Evolutionary conservation across 139 green algal genomes (phyloP).

Genomic region (Chlorella sp.): DNA sequence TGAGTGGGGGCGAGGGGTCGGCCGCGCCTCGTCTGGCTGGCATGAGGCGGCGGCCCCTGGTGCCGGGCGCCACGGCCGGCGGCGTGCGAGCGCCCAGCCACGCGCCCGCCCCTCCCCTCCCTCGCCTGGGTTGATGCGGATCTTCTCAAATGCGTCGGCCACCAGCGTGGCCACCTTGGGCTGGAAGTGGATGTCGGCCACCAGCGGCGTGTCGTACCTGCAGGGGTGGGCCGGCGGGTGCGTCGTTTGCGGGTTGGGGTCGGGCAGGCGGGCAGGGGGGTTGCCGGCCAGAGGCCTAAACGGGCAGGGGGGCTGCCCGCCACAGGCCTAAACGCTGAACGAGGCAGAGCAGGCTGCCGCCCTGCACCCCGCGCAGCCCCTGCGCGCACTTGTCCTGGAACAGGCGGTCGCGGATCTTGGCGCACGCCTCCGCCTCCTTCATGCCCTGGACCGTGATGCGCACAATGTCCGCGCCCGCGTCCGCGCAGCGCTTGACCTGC

Average conservation of each 20-base stretch:
- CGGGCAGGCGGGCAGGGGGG: constrained; percentile 10
- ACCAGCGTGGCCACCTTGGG: constrained; percentile 95
- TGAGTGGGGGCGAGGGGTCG: neutral
- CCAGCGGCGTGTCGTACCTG: constrained; percentile 94
- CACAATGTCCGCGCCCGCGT: constrained; percentile 94
- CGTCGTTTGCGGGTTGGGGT: too few relatives aligned
- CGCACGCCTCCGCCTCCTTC: constrained; percentile 94
- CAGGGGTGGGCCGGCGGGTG: too few relatives aligned
- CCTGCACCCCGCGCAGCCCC: neutral
- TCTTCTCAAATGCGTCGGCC: constrained; percentile 99
- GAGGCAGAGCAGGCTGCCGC: too few relatives aligned
- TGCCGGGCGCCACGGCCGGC: neutral
- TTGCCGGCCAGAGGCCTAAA: too few relatives aligned
- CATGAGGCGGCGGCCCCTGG: neutral
- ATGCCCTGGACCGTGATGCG: constrained; percentile 97
- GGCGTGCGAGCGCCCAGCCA: neutral
- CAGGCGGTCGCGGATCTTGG: constrained; percentile 90
- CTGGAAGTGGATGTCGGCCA: constrained; percentile 99
- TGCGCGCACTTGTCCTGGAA: constrained; percentile 82
- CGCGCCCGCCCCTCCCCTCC: neutral
- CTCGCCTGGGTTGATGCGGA: constrained; percentile 81
- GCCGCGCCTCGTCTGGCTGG: neutral
- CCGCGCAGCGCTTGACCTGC: constrained; percentile 97
- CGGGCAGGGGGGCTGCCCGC: too few relatives aligned
- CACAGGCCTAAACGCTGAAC: too few relatives aligned